phyloP scores from a whole-genome alignment of 31 red algal species.

The Porphyra umbilicalis region DNA sequence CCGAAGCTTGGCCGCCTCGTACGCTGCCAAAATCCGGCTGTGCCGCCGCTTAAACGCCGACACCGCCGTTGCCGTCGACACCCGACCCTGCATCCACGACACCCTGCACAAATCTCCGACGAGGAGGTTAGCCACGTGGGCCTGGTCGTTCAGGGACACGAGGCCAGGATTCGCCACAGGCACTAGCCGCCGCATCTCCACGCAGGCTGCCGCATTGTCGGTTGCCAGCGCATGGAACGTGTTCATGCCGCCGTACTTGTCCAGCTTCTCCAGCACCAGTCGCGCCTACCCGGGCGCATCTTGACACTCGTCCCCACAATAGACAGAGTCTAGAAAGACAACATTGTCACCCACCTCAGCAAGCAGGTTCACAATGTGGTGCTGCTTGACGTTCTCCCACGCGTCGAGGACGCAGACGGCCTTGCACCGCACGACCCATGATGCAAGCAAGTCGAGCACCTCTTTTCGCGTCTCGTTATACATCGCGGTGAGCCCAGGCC shows the following conservation, averaged over 20 bases:
- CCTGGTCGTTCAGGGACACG: not conserved
- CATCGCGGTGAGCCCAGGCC: too few relatives aligned
- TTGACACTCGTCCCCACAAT: not conserved
- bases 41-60: not conserved
- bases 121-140: not conserved
- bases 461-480: too few relatives aligned
- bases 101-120: not conserved
- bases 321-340: not conserved
- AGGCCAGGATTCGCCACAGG: not conserved
- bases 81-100: not conserved
- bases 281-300: not conserved
- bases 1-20: not conserved
- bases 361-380: not conserved
- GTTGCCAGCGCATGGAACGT: not conserved
- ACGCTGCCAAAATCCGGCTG: not conserved
- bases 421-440: too few relatives aligned
- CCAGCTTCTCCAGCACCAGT: not conserved
- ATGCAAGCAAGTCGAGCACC: too few relatives aligned
- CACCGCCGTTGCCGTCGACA: not conserved
- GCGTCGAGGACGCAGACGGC: too few relatives aligned
- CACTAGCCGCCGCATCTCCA: not conserved
- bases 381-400: not conserved
- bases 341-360: not conserved
- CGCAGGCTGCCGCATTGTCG: not conserved
- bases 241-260: not conserved